Base-by-base conservation (phyloP, 352 stramenopile species). In the Phytophthora palmivora region DNA sequence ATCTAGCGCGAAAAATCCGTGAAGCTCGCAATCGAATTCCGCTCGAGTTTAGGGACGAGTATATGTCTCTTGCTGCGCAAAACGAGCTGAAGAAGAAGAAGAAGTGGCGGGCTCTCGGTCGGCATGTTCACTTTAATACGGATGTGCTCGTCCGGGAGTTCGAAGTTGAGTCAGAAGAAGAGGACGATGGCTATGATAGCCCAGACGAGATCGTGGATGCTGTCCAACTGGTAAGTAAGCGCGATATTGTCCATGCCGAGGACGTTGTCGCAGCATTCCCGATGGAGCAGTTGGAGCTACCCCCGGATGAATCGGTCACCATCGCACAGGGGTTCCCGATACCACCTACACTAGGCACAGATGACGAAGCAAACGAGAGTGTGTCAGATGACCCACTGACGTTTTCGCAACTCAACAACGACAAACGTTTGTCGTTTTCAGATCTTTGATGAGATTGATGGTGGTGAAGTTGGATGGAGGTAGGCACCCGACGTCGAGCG, bases 151-250 rank as follows among this genome's bases (percentile, higher is more conserved):
- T 58, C 37, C 73, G 73, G 36, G 78, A 89, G 66, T 88, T 89
- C 45, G 82, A 91, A 24, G 76, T 86, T 33, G 70, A 79, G 62
- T 85, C 76, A 1, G 75, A 84, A 48, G 72, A 82, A 4, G 77
- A 86, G 30, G 73, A 77, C 16, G 73, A 81, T 9, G 64, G 56
- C 12, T 72, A 67, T 21, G 45, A 79, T 37, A 71, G 63, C 26
- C 67, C 62, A 26, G 75, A 82, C 24, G 69, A 78, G 28, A 81
- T 80, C 38, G 72, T 82, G 36, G 74, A 81, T 58, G 72, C 67
- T 44, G 63, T 80, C 9, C 56, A 80, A 36, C 48, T 80, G 42
- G 64, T 80, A 51, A 74, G 49, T 47, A 78, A 75, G 48, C 48
- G 54, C 16, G 72, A 74, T 44, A 64, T 69, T 54, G 51, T 80